A percentile compares a stretch with the other conserved stretches of the same genome.
Evolutionary conservation across 192 early-diverging fungal species (phyloP).

Genomic region (Coemansia sp.): DNA sequence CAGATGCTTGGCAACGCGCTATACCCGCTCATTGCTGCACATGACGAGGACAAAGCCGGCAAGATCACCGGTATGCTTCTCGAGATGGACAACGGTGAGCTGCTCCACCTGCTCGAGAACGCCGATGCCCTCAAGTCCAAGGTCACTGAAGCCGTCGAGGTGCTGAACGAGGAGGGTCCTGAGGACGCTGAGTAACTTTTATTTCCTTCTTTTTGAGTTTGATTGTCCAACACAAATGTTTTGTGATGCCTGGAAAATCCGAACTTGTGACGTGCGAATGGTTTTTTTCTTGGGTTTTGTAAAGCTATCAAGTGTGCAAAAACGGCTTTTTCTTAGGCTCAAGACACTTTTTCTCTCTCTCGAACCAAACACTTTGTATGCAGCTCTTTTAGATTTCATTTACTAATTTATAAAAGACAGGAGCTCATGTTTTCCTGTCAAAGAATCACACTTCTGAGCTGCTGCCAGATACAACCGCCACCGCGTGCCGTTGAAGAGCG

Average conservation of each 20-base stretch:
- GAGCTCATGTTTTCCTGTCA: conserved; percentile 1
- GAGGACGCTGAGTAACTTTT: conserved; percentile 20
- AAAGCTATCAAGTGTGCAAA: too few species aligned
- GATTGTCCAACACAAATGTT: not conserved
- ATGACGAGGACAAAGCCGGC: conserved; percentile 75
- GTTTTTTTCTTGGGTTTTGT: not conserved
- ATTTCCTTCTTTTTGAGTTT: not conserved
- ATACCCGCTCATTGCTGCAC: conserved; percentile 78
- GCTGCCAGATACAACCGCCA: conserved; percentile 20
- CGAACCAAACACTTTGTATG: too few species aligned
- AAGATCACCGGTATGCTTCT: conserved; percentile 99
- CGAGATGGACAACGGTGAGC: conserved; percentile 97
- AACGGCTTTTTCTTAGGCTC: too few species aligned
- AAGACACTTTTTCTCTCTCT: too few species aligned
- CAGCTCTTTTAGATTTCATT: too few species aligned
- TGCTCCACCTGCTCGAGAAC: conserved; percentile 86
- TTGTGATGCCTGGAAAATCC: conserved; percentile 16
- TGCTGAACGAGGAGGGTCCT: conserved; percentile 60
- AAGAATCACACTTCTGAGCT: conserved; percentile 30
- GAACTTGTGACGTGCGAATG: too few species aligned
- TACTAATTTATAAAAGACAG: too few species aligned
- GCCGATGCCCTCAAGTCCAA: conserved; percentile 75
- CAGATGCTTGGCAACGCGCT: conserved; percentile 95
- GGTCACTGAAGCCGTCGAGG: conserved; percentile 83
- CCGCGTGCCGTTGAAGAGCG: not conserved